Evolutionary conservation across 2,329 filamentous ascomycete species (phyloP), one percentile per base, ranked within the genome.

Genomic region (Xylaria sp.): DNA sequence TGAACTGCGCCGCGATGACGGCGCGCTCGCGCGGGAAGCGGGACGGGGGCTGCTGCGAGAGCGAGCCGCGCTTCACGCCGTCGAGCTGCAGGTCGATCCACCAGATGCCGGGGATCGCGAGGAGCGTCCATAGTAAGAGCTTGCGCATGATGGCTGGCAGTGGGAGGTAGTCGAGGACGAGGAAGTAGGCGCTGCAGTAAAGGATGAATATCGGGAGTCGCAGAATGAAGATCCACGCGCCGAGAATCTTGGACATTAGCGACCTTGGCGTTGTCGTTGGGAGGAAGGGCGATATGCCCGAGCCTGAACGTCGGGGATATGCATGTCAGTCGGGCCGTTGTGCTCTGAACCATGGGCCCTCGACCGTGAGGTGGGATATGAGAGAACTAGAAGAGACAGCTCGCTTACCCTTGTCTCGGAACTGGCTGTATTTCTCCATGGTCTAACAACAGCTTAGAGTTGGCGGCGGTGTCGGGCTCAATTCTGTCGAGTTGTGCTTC

Each of bases 21-120:
- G 91, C 92, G 56, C 92, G 90, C 4, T 91, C 89, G 65, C 91
- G 89, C 1, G 96, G 96, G 20, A 98, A 89, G 50, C 93, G 89
- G 69, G 90, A 85, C 66, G 86, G 84, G 48, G 92, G 90, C 75
- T 94, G 90, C 76, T 91, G 90, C 56, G 92, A 90, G 39, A 97
- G 85, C 31, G 92, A 94, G 83, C 96, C 96, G 82, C 94, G 93
- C 82, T 93, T 94, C 63, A 99, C 96, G 67, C 95, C 95, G 80
- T 99, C 96, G 73, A 99, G 93, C 81, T 98, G 95, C n/a, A 99
- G 85, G 81, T 99, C 96, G 66, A 98, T 91, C 95, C 95, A 98
- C 94, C 94, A 98, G 67, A 99, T 93, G 34, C 96, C 95, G 0
- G 94, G 94, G 68, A 97, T 92, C 46, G 90, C 92, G 74, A 99